Conservation (phyloP, 2,329 filamentous ascomycete species). For the Hymenoscyphus occultus region DNA sequence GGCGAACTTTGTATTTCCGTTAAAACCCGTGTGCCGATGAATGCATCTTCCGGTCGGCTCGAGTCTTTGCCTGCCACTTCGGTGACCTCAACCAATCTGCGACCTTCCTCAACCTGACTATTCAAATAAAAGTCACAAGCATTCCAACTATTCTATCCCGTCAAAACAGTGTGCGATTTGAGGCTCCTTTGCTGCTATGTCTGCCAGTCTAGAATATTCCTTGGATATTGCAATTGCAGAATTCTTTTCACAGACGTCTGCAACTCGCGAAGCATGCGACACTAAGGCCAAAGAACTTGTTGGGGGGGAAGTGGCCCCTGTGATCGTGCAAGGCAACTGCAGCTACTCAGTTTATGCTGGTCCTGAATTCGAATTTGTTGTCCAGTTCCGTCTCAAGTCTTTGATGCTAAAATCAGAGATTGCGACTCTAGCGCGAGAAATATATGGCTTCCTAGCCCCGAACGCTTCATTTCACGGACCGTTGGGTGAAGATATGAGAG, state of each 20-base stretch:
- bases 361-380: conserved; percentile 35
- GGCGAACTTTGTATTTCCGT: too few species aligned
- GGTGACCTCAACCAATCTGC: too few species aligned
- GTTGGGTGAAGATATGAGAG: conserved; percentile 27
- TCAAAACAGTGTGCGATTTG: too few species aligned
- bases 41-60: too few species aligned
- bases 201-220: conserved; percentile 20
- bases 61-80: too few species aligned
- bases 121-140: too few species aligned
- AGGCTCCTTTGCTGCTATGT: too few species aligned
- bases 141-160: too few species aligned
- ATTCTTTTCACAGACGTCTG: conserved; percentile 34
- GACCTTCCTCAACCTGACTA: too few species aligned
- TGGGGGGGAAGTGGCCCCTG: conserved; percentile 35
- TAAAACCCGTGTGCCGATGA: too few species aligned
- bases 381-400: conserved; percentile 41
- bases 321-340: conserved; percentile 39
- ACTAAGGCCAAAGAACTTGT: conserved; percentile 32
- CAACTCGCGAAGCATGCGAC: conserved; percentile 24
- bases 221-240: conserved; percentile 29
- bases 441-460: conserved; percentile 37
- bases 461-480: conserved; percentile 33
- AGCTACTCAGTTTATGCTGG: conserved; percentile 44
- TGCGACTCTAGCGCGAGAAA: conserved; percentile 30
- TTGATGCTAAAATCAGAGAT: conserved; percentile 37